Evolutionary conservation across 2,329 filamentous ascomycete genomes (phyloP).

Genomic region (Chaetothyriales sp.): DNA sequence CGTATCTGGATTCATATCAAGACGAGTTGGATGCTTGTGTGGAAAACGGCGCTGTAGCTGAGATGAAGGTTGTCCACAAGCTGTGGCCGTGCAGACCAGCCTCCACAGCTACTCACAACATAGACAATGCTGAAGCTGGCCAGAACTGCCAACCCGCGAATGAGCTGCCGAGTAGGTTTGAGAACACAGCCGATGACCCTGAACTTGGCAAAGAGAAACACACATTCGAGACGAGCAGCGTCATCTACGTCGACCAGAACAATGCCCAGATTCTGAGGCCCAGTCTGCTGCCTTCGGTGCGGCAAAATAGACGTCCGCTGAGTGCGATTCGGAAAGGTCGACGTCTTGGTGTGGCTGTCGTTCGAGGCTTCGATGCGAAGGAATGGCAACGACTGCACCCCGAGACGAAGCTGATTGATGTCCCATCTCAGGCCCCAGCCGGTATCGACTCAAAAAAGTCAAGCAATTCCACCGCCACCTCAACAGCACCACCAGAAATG

Average conservation of each 20-base stretch:
- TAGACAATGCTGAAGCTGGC: conserved; percentile 15
- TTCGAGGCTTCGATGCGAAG: conserved; percentile 70
- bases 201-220: conserved; percentile 13
- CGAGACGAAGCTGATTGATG: conserved; percentile 27
- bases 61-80: conserved; percentile 75
- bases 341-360: conserved; percentile 70
- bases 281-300: conserved; percentile 66
- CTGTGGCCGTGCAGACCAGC: conserved; percentile 45
- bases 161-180: conserved; percentile 5
- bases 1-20: conserved; percentile 83
- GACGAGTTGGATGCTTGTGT: conserved; percentile 83
- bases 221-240: conserved; percentile 59
- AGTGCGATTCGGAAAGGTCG: conserved; percentile 71
- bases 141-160: conserved; percentile 3
- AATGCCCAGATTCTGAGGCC: conserved; percentile 78
- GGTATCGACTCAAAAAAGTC: conserved; percentile 17
- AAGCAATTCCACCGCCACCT: conserved; percentile 14
- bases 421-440: conserved; percentile 26
- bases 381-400: conserved; percentile 62
- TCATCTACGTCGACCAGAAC: conserved; percentile 66
- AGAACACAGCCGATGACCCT: conserved; percentile 14
- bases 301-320: conserved; percentile 68
- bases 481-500: background rate
- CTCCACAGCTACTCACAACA: conserved; percentile 25
- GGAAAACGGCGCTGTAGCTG: conserved; percentile 74